Evolutionary conservation across 352 stramenopile genomes (phyloP).

Genomic region (Globisporangium alternatum): DNA sequence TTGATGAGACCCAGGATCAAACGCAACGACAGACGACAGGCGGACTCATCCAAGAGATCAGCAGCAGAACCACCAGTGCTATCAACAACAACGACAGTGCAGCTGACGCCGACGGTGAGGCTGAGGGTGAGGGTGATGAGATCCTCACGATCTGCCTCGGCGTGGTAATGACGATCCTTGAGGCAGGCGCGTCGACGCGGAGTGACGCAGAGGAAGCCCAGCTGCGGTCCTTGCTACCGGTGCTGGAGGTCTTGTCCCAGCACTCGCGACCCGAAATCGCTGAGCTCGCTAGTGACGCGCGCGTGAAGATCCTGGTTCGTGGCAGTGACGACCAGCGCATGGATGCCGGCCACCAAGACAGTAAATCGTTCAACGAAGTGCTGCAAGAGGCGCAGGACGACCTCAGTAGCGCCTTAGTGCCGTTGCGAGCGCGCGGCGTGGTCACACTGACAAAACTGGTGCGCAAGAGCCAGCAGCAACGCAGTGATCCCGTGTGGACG

Average conservation of each 20-base stretch:
- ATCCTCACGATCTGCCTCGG: constrained; percentile 79
- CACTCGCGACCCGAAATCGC: constrained; percentile 60
- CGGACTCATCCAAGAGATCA: constrained; percentile 13
- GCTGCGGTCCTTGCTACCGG: constrained; percentile 55
- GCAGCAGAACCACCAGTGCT: background rate
- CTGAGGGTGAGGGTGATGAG: constrained; percentile 56
- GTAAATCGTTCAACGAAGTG: constrained; percentile 48
- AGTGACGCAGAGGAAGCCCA: constrained; percentile 52
- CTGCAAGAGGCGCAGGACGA: constrained; percentile 56
- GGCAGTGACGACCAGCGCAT: constrained; percentile 6
- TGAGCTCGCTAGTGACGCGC: constrained; percentile 63
- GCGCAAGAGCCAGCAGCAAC: constrained; percentile 46
- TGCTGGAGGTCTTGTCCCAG: constrained; percentile 55
- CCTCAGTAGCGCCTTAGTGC: constrained; percentile 59
- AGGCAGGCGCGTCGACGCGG: constrained; percentile 51
- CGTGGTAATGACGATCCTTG: constrained; percentile 75
- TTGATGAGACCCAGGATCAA: background rate
- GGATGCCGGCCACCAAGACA: constrained; percentile 1
- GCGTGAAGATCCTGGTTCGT: constrained; percentile 63
- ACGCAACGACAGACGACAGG: background rate
- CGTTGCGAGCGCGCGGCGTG: constrained; percentile 68
- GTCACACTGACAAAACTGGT: constrained; percentile 78
- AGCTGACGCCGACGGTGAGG: constrained; percentile 28
- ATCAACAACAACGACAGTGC: constrained; percentile 4
- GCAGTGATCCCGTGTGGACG: constrained; percentile 39